These are phyloP conservation scores for Amphirosellinia nigrospora DNA, from an alignment of 495 filamentous ascomycete genomes.

Conservation along the genomic window DNA sequence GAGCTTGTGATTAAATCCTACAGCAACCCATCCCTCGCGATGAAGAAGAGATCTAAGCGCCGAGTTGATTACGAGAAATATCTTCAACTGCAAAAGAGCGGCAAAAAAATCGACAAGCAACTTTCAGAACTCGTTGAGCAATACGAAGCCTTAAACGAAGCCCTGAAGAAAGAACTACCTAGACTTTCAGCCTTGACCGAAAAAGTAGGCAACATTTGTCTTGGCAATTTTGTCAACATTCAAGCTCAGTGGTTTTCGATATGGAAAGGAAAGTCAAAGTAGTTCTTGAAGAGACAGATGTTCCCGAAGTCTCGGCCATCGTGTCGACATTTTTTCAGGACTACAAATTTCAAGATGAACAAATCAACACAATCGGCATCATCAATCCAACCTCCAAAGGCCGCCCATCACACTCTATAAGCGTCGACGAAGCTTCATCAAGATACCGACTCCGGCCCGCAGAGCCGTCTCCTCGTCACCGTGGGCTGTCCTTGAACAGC, in stretches of 20 bases:
- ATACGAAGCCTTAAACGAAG: conserved; percentile 88
- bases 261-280: conserved; percentile 79
- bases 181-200: conserved; percentile 80
- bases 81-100: conserved; percentile 65
- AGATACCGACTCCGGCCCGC: conserved; percentile 47
- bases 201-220: conserved; percentile 76
- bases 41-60: conserved; percentile 91
- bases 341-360: conserved; percentile 65
- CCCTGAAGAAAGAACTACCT: conserved; percentile 89
- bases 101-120: conserved; percentile 81
- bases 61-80: conserved; percentile 82
- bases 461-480: conserved; percentile 47
- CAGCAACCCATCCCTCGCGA: conserved; percentile 79
- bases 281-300: conserved; percentile 67
- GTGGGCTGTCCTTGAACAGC: conserved; percentile 67
- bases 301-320: conserved; percentile 72
- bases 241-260: conserved; percentile 79
- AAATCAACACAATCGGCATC: conserved; percentile 55
- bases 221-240: conserved; percentile 80
- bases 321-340: conserved; percentile 74
- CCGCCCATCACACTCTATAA: conserved; percentile 53
- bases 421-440: conserved; percentile 50
- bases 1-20: conserved; percentile 79
- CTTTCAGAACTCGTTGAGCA: conserved; percentile 81
- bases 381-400: conserved; percentile 51